Conservation (phyloP, 129 eudicot species). For the Escallonia rubra region DNA sequence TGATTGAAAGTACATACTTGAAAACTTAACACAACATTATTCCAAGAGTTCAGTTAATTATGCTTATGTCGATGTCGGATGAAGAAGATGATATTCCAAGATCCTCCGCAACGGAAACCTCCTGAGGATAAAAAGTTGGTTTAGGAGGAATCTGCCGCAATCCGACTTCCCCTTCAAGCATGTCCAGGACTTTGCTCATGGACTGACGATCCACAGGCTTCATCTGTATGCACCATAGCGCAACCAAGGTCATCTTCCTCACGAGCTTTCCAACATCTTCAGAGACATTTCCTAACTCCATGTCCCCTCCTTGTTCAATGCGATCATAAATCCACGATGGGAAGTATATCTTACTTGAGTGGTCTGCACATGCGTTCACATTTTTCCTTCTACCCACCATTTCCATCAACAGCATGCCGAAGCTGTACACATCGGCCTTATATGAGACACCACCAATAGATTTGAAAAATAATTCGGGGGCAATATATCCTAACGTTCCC, state of each 20-base stretch:
- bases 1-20: too few species aligned
- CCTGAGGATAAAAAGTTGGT: not conserved
- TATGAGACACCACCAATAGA: conserved; percentile 5
- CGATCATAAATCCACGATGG: conserved; percentile 15
- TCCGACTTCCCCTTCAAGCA: conserved; percentile 29
- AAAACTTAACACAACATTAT: too few species aligned
- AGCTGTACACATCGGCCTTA: conserved; percentile 9
- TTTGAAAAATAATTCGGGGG: conserved; percentile 6
- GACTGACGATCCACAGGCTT: conserved; percentile 25
- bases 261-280: conserved; percentile 13
- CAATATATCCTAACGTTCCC: conserved; percentile 2
- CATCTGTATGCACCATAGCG: conserved; percentile 44
- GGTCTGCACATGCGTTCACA: not conserved
- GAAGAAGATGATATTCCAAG: too few species aligned
- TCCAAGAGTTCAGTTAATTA: too few species aligned
- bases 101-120: too few species aligned
- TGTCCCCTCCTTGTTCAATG: conserved; percentile 10
- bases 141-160: conserved; percentile 21
- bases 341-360: conserved; percentile 7
- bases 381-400: not conserved
- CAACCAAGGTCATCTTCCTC: conserved; percentile 31
- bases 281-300: not conserved
- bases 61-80: too few species aligned
- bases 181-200: conserved; percentile 30
- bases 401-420: conserved; percentile 8